Base-by-base conservation (phyloP, 805 yeast genomes). In the Ogataea minuta region DNA sequence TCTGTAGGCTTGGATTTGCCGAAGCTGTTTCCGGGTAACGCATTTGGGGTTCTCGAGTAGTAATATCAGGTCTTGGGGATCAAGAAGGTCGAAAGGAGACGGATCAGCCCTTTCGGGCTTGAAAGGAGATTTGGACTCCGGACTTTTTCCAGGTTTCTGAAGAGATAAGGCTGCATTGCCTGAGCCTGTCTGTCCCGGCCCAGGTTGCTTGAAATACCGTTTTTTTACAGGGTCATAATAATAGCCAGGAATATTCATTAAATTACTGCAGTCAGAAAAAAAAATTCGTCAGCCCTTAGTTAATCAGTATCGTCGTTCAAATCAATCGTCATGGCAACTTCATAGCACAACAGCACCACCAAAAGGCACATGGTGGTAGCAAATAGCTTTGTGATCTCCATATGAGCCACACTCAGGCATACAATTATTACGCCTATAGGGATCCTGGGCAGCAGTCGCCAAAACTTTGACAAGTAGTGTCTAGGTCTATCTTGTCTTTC, bases 401-500 rank as follows among this genome's bases (percentile, higher is more conserved):
- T 23, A 11, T 48, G 45, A 3, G 51, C 38, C 15, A 37, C 35
- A 23, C 47, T 34, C 7, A 46, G 30, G 26, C 47, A 31, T 13
- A 48, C 26, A 23, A 46, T 23, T 13, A 41, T 24, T 6, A 38
- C 25, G 6, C 36, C 48, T 4, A 35, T 33, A 6, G 42, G 46
- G 6, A 39, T 30, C 30, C 54, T 35, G 6, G 53, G 53, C 19
- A 46, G 12, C 12, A 50, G 19, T 28, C 53, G 32, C 49, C 48
- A 48, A 17, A 49, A 34, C 24, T 47, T 47, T 4, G 46, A 13
- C 9, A 70, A 20, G 67, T 45, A 20, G 70, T 68, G 23, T 60
- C 48, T 10, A 62, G 45, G 0, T 67, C 78, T 6, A 64, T 48
- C 0, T 74, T 76, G 26, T 10, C 23, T 19, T 23, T 26, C 9